A percentile compares a stretch with the other conserved stretches of the same genome.
Conservation (phyloP, 164 flowering plant species). For the Euptelea pleiosperma region DNA sequence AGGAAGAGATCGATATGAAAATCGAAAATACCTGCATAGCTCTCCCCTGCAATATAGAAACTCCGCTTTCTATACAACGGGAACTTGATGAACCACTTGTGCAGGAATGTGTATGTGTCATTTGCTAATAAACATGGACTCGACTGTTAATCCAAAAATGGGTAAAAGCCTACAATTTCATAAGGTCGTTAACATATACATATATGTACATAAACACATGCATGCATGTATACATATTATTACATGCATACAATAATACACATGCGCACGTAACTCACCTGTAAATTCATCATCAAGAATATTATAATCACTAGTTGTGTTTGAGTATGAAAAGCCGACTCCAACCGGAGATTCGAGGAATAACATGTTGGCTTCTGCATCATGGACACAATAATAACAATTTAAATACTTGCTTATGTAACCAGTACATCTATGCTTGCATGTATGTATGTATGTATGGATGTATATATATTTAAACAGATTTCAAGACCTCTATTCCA, state of each 20-base stretch:
- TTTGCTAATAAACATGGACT: conserved; percentile 43
- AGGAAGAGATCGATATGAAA: too few species aligned
- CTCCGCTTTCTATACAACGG: conserved; percentile 53
- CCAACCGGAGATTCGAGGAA: conserved; percentile 91
- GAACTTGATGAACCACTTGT: conserved; percentile 80
- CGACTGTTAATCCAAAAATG: background rate
- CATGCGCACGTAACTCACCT: too few species aligned
- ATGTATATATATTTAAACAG: too few species aligned
- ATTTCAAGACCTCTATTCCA: conserved; percentile 83
- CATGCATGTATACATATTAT: too few species aligned
- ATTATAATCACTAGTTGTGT: conserved; percentile 62
- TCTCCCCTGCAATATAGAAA: conserved; percentile 92
- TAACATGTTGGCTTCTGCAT: conserved; percentile 84
- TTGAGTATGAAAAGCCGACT: conserved; percentile 89
- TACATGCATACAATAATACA: too few species aligned
- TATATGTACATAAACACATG: too few species aligned
- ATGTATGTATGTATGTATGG: too few species aligned
- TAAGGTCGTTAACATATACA: too few species aligned
- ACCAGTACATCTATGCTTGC: too few species aligned
- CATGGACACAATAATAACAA: conserved; percentile 12
- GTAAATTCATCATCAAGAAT: conserved; percentile 77
- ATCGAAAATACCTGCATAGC: conserved; percentile 96
- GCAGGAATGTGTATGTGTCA: conserved; percentile 73
- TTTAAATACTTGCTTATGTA: background rate
- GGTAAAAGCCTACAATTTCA: too few species aligned